Evolutionary conservation across 2,329 filamentous ascomycete genomes (phyloP).

Genomic region (Phialophora chinensis): DNA sequence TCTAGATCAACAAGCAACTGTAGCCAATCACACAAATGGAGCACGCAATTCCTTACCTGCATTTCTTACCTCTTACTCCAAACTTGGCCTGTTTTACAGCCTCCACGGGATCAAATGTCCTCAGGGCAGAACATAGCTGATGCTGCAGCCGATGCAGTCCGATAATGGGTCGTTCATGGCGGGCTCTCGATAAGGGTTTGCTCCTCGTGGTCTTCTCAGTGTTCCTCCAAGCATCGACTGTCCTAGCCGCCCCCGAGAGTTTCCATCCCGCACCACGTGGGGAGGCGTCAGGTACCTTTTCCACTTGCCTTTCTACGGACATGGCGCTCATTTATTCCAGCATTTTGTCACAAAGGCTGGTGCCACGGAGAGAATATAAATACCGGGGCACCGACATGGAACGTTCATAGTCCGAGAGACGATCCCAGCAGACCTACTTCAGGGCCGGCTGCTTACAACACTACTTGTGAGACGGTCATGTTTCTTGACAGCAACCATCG

Average conservation of each 20-base stretch:
- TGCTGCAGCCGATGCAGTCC: background rate
- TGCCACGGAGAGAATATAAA: constrained; percentile 6
- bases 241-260: constrained; percentile 7
- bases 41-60: background rate
- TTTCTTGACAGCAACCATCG: background rate
- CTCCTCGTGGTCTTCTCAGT: constrained; percentile 10
- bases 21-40: background rate
- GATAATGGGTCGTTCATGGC: constrained; percentile 22
- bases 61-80: background rate
- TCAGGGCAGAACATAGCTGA: background rate
- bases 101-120: background rate
- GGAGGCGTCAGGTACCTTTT: constrained; percentile 4
- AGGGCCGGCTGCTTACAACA: constrained; percentile 27
- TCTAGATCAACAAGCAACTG: background rate
- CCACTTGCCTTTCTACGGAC: background rate
- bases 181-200: background rate
- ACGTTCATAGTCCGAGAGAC: constrained; percentile 25
- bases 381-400: constrained; percentile 13
- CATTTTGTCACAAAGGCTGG: constrained; percentile 19
- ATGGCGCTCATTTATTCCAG: background rate
- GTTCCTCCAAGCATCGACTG: background rate
- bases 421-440: constrained; percentile 20
- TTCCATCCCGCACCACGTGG: background rate
- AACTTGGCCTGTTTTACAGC: background rate
- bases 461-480: constrained; percentile 21